phyloP scores from a whole-genome alignment of 176 grass and related monocot species.

The Ensete ventricosum region DNA sequence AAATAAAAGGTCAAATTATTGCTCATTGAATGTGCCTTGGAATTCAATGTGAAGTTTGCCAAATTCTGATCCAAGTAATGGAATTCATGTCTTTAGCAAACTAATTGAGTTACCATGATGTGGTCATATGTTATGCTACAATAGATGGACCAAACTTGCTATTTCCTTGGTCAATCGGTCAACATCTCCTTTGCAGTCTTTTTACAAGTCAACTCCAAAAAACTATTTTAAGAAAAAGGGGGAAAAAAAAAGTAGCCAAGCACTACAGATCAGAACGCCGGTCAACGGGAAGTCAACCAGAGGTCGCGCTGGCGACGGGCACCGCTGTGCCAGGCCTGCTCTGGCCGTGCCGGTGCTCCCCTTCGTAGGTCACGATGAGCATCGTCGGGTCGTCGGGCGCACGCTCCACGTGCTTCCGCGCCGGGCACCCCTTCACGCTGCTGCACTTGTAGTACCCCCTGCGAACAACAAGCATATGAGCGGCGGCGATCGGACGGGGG shows the following conservation, averaged over 20 bases:
- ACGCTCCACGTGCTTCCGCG: conserved; percentile 89
- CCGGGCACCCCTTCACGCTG: conserved; percentile 65
- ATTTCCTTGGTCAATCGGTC: neutral
- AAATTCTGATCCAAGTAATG: no score
- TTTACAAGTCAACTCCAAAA: neutral
- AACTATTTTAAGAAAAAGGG: neutral
- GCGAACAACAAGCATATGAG: neutral
- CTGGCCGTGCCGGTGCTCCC: conserved; percentile 69
- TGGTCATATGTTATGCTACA: neutral
- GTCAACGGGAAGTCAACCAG: neutral
- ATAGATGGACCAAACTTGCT: neutral
- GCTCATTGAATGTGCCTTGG: no score
- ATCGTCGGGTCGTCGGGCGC: conserved; percentile 80
- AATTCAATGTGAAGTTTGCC: no score
- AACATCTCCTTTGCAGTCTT: neutral
- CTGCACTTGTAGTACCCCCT: conserved; percentile 98
- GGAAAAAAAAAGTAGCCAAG: neutral
- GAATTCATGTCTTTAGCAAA: no score
- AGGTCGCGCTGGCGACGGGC: neutral
- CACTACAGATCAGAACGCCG: neutral
- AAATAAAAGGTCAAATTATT: no score
- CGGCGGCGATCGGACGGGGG: neutral
- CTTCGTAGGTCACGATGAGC: conserved; percentile 92
- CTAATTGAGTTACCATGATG: no score
- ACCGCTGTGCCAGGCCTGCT: neutral